Base-by-base conservation (phyloP, 208 protist genomes). In the Leishmania tarentolae region DNA sequence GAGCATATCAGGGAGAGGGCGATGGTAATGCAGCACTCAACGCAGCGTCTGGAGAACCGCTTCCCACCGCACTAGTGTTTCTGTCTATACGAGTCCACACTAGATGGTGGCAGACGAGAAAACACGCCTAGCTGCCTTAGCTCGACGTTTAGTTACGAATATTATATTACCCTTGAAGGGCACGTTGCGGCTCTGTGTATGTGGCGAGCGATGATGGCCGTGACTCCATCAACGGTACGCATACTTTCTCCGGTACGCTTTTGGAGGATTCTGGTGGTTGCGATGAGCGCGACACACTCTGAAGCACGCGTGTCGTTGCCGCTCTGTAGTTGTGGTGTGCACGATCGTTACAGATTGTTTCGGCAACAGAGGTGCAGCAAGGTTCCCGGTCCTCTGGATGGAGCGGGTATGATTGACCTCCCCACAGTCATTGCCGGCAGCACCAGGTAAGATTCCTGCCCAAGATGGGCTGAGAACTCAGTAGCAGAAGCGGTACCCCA, bases 1-100 rank as follows among this genome's bases (percentile, higher is more conserved):
- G 50, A 53, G 50, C 13, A 15, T 19, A 15, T 0, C 0, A 9
- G 17, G 4, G 13, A 15, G 50, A 19, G 13, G 50, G 50, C 50
- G 4, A 53, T 15, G 50, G 13, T 9, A 15, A 15, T 53, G n/a
- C n/a, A n/a, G n/a, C n/a, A n/a, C n/a, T n/a, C n/a, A n/a, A n/a
- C n/a, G 93, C 81, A 93, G 46, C 46, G 2, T 47, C 7, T 47
- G 5, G 46, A 47, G 46, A 47, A 7, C 5, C 46, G 46, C 46
- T 47, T 47, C 7, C 46, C 2, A 47, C 7, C 46, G 46, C 46
- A 7, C 7, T 7, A 2, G 46, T 47, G 2, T 47, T 47, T 2
- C 46, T 47, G 46, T 47, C 46, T 7, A 47, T 9, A 47, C 5
- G 2, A 7, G 46, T 47, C 46, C 5, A 47, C n/a, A n/a, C n/a